Evolutionary conservation across 768 basidiomycete species (phyloP), one percentile per base, ranked within the genome.

Genomic region (Lyophyllum semitale): DNA sequence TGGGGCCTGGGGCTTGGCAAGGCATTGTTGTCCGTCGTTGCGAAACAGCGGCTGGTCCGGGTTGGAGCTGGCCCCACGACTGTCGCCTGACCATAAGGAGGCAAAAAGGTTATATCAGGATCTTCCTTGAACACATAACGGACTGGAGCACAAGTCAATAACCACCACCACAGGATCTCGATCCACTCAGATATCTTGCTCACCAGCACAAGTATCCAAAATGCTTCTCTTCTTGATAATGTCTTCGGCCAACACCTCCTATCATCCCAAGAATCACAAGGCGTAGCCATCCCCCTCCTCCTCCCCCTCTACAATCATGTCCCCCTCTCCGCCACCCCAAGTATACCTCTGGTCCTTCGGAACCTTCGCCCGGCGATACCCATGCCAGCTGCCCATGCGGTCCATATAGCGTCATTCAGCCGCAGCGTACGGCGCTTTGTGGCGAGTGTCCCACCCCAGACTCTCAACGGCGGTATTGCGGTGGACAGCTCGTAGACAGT

Each of bases 101-200:
- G 33, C 13, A 35, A 15, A 13, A 35, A 7, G 4, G 8, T 8
- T 15, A 13, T 15, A 8, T 35, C 33, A 9, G 33, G 33, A 13
- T 15, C 13, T 15, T 35, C 33, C 33, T 35, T 35, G 33, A 35
- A 35, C 33, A 15, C 33, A 35, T 35, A 35, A 15, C 8, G 33
- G 8, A 35, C 33, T 35, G 15, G 8, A 15, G 33, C 33, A 35
- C 13, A 13, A 7, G 8, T 15, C 33, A 35, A 35, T 13, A 4
- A 35, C 33, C 4, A n/a, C 33, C 7, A 15, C 33, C 8, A 35
- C 13, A 7, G 7, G 15, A 8, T 4, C 33, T 20, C 12, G 23
- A n/a, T 2, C 42, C n/a, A 53, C 69, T 61, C 74, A 76, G 51
- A 73, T 71, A 58, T 54, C 68, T 45, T 45, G 32, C 11, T 30